Evolutionary conservation across 1,139 yeast species (phyloP), one percentile per base, ranked within the genome.

Genomic region (Ashbya aceris): DNA sequence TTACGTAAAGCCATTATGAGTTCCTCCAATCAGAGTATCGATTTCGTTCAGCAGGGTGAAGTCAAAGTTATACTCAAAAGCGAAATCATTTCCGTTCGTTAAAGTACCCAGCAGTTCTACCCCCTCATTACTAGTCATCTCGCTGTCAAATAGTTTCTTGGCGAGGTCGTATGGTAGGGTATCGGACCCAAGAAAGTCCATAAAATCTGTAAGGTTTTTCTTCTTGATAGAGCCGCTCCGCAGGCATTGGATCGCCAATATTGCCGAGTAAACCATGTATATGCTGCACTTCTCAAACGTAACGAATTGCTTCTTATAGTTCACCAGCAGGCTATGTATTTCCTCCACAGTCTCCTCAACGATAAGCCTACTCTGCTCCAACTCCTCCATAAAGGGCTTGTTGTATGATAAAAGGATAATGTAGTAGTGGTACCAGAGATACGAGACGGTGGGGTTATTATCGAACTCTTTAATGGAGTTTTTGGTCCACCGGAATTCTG

Each of bases 361-460:
- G 3, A 58, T 42, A 17, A 43, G 40, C 31, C 54, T 49, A 30
- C 58, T 49, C 30, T 50, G 41, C 28, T 44, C 42, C 2, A 51
- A 35, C 17, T 55, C 54, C 23, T 48, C 52, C 8, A 77, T 67
- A 51, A 76, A 77, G 1, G 82, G 81, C 29, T 79, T 64, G 53
- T 77, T 77, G 34, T 77, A 66, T 49, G 80, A 76, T 10, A 76
- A 63, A 3, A 75, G 53, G n/a, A 75, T 65, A 27, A 77, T 69
- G 50, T 75, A 76, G 53, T 74, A 77, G 53, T 74, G 77, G 53
- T 72, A 76, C 46, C 78, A 61, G 9, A 75, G 71, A 42, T 76
- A 67, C 45, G 76, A 66, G 17, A 69, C 59, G 0, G 78, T 73
- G 1, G 80, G 79, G 48, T 75, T 73, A 37, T 52, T 50, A 42